Evolutionary conservation across 2,329 filamentous ascomycete genomes (phyloP).

Genomic region (Penicillium sp.): DNA sequence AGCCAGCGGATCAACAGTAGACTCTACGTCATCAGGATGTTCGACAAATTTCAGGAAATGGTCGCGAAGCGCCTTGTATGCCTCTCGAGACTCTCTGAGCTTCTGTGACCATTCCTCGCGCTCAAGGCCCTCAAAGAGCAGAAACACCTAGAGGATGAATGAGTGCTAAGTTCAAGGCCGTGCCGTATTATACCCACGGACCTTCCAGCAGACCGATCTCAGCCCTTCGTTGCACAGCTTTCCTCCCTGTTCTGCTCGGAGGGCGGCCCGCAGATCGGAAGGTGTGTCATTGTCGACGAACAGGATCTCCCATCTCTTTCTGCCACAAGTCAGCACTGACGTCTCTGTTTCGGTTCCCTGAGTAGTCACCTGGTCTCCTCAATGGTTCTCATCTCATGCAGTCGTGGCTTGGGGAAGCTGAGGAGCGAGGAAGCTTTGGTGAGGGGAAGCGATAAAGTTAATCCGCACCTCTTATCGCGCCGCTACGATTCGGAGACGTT

Average conservation of each 20-base stretch:
- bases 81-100: constrained; percentile 66
- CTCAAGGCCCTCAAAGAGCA: constrained; percentile 70
- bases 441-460: constrained; percentile 25
- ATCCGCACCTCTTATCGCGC: constrained; percentile 25
- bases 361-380: constrained; percentile 52
- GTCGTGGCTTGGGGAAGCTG: constrained; percentile 8
- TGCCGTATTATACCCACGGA: constrained; percentile 31
- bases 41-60: constrained; percentile 80
- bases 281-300: constrained; percentile 54
- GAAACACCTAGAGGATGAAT: constrained; percentile 61
- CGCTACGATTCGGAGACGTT: constrained; percentile 6
- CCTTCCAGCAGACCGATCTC: constrained; percentile 92
- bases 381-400: constrained; percentile 52
- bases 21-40: constrained; percentile 75
- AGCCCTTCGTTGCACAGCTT: constrained; percentile 70
- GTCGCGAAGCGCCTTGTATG: constrained; percentile 69
- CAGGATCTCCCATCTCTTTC: constrained; percentile 67
- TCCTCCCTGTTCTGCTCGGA: constrained; percentile 57
- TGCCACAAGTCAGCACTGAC: constrained; percentile 33
- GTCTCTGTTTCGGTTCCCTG: not conserved
- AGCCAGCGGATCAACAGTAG: constrained; percentile 76
- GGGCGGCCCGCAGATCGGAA: constrained; percentile 63
- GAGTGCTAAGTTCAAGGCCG: constrained; percentile 17
- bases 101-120: constrained; percentile 66
- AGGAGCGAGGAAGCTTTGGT: constrained; percentile 10